phyloP scores from a whole-genome alignment of 1,284 basidiomycete genomes.

The Boletus semigastroideus region DNA sequence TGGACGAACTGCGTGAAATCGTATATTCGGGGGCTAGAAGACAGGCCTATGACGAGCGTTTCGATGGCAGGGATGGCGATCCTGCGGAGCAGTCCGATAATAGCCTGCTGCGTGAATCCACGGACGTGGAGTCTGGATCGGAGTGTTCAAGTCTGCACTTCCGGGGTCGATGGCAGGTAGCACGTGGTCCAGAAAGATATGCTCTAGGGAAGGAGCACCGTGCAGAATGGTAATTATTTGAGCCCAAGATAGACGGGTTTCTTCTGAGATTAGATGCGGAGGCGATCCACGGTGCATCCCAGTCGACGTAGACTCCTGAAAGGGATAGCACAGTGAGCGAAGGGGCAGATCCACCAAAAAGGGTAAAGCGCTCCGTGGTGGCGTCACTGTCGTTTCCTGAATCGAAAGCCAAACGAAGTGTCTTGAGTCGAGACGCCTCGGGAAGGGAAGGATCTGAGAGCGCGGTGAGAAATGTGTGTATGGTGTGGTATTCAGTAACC shows the following conservation, averaged over 20 bases:
- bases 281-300: background rate
- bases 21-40: fast-evolving
- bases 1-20: background rate
- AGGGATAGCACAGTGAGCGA: background rate
- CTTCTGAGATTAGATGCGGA: background rate
- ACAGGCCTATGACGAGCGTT: background rate
- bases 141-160: background rate
- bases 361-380: background rate
- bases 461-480: background rate
- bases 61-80: background rate
- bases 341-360: background rate
- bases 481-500: background rate
- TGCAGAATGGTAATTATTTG: background rate
- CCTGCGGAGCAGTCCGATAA: background rate
- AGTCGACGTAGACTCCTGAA: background rate
- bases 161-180: background rate
- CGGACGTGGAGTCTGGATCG: background rate
- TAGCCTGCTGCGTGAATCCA: background rate
- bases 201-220: background rate
- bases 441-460: background rate
- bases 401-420: background rate
- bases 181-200: background rate
- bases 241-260: background rate
- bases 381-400: background rate
- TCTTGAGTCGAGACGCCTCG: background rate